These are phyloP conservation scores for Alternaria sp. DNA, from an alignment of 2,329 filamentous ascomycete species.

Conservation along the genomic window DNA sequence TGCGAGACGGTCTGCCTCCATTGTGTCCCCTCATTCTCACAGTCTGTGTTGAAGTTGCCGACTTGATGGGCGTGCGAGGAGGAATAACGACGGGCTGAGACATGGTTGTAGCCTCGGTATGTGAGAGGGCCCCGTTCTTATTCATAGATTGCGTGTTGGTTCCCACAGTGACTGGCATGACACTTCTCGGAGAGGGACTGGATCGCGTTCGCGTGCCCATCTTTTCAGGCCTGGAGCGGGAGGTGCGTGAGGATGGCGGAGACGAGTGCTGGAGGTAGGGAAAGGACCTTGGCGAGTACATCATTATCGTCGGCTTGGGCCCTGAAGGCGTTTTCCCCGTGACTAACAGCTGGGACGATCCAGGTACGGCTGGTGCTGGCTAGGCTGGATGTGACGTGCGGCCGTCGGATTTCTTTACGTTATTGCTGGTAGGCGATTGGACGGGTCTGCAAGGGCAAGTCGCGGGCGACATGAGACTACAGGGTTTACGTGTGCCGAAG, in stretches of 20 bases:
- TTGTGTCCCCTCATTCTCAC: constrained; percentile 42
- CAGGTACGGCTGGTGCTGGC: constrained; percentile 22
- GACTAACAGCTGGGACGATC: constrained; percentile 26
- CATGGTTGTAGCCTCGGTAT: constrained; percentile 25
- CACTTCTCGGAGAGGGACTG: constrained; percentile 20
- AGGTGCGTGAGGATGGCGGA: constrained; percentile 42
- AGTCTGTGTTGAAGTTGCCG: constrained; percentile 39
- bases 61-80: constrained; percentile 39
- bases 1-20: constrained; percentile 35
- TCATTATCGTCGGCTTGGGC: constrained; percentile 43
- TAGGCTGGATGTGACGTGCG: constrained; percentile 39
- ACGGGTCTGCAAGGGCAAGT: constrained; percentile 27
- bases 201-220: constrained; percentile 40
- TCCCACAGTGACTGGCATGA: constrained; percentile 16
- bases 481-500: constrained; percentile 27
- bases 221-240: constrained; percentile 27
- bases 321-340: constrained; percentile 34
- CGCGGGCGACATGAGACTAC: constrained; percentile 35
- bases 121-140: constrained; percentile 9
- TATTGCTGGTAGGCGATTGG: constrained; percentile 47
- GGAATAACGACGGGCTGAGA: constrained; percentile 54
- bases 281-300: constrained; percentile 55
- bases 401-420: constrained; percentile 42
- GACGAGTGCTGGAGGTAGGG: constrained; percentile 46
- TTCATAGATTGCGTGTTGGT: constrained; percentile 13